Evolutionary conservation across 73 alveolate genomes (phyloP), one percentile per base, ranked within the genome.

Genomic region (Blepharisma stoltei): DNA sequence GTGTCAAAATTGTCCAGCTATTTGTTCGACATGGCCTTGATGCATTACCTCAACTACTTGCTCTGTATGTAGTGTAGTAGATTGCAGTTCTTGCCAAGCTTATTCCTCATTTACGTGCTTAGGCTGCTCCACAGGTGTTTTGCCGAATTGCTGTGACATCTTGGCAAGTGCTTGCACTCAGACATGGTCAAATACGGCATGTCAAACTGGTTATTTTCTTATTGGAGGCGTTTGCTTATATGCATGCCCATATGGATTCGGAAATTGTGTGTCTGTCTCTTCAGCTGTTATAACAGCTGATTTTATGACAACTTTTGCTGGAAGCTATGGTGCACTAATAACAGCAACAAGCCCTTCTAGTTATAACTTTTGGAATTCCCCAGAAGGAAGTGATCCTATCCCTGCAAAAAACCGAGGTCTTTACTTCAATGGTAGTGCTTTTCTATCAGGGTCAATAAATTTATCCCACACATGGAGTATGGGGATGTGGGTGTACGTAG

Each of bases 1-100:
- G 14, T 60, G 73, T 5, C 0, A 14, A 14, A n/a, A 14, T 20
- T 60, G 73, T 60, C 11, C 37, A 8, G 2, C 73, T 1, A 25
- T 1, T 18, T 60, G 73, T 5, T 2, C 73, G 0, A 1, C 73
- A 14, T 60, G 73, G 73, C 73, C 73, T 20, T 60, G 73, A 47
- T 60, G 73, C 5, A 60, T 25, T 60, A 2, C 73, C 0, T n/a
- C 46, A 20, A 60, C 46, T 60, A 18, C 73, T 2, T 60, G 73
- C 45, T 60, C 73, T 14, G 49, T 38, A 1, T 60, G 73, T 5
- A 14, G 5, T 60, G 37, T 14, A 1, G 37, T 25, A 25, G 46
- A 14, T 60, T 60, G 73, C 5, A 25, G 5, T 9, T 60, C 73
- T 20, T 60, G 73, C 46, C 14, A n/a, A 20, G 73, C 46, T 4